Conservation (phyloP, 140 eudicot genomes). For the Anethum foeniculum region DNA sequence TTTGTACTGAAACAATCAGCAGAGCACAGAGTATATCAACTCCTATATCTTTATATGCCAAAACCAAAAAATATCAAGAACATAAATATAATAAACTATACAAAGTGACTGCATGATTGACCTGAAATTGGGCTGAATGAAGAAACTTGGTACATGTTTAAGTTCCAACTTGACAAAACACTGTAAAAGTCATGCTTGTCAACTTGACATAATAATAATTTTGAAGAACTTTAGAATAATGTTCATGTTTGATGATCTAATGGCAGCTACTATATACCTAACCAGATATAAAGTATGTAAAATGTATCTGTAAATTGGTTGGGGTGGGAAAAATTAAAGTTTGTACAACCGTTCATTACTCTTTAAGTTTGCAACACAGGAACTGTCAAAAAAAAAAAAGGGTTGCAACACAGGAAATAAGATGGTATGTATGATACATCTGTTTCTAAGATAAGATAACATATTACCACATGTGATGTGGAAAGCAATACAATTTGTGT, state of each 20-base stretch:
- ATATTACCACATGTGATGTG: not conserved
- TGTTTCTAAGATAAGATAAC: not conserved
- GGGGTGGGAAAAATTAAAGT: not conserved
- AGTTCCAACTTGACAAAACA: not conserved
- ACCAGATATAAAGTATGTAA: not conserved
- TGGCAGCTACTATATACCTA: constrained; percentile 3
- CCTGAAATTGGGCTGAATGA: not conserved
- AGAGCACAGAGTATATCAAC: not conserved
- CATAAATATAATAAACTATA: not conserved
- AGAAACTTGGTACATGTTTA: not conserved
- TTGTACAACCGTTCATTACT: too few species aligned
- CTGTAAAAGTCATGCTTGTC: not conserved
- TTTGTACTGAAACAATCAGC: not conserved
- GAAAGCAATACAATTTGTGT: not conserved
- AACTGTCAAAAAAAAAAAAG: too few species aligned
- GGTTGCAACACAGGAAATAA: not conserved
- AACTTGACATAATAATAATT: not conserved
- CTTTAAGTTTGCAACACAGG: too few species aligned
- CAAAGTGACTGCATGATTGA: not conserved
- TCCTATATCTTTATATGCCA: not conserved
- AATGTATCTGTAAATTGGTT: not conserved
- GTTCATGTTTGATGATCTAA: not conserved
- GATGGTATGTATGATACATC: not conserved
- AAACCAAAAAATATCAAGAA: not conserved
- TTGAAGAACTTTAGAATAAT: not conserved